Conservation (phyloP, 495 filamentous ascomycete genomes). For the Podospora conica region DNA sequence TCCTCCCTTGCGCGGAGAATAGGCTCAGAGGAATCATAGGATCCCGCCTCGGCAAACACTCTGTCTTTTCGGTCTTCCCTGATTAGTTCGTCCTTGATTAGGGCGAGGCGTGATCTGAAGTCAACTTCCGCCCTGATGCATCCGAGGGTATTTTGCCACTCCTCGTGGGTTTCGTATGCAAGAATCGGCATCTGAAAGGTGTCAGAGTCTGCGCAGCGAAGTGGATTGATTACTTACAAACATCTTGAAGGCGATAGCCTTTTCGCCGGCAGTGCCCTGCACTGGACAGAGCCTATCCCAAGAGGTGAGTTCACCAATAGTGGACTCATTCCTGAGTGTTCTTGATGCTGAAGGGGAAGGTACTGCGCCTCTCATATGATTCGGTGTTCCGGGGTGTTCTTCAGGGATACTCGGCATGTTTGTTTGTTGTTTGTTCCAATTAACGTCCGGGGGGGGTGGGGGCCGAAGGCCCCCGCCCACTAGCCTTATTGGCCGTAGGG, state of each 20-base stretch:
- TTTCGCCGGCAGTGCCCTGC: neutral
- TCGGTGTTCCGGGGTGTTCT: neutral
- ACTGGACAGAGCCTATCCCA: neutral
- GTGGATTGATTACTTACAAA: neutral
- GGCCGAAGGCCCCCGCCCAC: no score
- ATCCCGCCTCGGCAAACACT: no score
- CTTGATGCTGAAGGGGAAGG: neutral
- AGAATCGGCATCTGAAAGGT: slow-evolving; percentile 12
- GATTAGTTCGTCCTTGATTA: no score
- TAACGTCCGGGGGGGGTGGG: no score
- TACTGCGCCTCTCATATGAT: neutral
- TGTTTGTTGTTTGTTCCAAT: no score
- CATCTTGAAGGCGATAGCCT: slow-evolving; percentile 6
- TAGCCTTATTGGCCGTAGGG: no score
- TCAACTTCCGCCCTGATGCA: neutral
- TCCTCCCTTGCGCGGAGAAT: no score
- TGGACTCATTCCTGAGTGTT: neutral
- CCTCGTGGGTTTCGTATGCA: slow-evolving; percentile 11
- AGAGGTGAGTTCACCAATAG: neutral
- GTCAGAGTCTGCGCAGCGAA: neutral
- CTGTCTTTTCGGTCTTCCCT: no score
- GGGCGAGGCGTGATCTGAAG: no score
- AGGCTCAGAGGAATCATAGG: no score
- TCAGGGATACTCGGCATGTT: neutral
- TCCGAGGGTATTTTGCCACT: neutral